A percentile compares a stretch with the other conserved stretches of the same genome.
Evolutionary conservation across 768 basidiomycete genomes (phyloP).

Genomic region (Gloeophyllum trabeum): DNA sequence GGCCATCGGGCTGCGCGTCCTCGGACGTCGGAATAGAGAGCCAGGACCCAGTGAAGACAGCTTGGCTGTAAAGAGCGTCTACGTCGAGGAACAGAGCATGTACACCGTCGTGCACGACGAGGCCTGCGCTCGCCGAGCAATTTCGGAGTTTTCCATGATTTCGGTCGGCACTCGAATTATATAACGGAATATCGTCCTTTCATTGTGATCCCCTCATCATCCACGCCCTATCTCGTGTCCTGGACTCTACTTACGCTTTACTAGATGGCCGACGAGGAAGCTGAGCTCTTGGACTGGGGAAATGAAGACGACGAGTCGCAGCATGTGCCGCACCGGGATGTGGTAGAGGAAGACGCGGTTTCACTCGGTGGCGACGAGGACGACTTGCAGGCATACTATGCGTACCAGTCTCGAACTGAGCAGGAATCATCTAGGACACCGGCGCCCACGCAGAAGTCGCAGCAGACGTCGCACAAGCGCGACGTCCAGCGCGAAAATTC

Average conservation of each 20-base stretch:
- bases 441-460: constrained; percentile 3
- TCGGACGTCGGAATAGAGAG: constrained; percentile 8
- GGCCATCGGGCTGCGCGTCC: constrained; percentile 12
- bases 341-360: background rate
- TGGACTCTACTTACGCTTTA: background rate
- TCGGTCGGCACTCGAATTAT: no score
- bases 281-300: background rate
- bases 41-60: constrained; percentile 9
- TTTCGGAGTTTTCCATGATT: no score
- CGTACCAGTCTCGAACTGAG: constrained; percentile 27
- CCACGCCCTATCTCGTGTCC: background rate
- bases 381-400: constrained; percentile 20
- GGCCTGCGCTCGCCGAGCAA: no score
- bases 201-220: no score
- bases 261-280: background rate
- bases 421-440: constrained; percentile 8
- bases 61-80: constrained; percentile 3
- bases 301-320: background rate
- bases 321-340: background rate
- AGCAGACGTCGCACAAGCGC: constrained; percentile 2
- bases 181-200: no score
- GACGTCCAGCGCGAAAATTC: constrained; percentile 14
- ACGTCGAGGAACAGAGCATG: background rate
- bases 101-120: background rate
- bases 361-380: constrained; percentile 1